Evolutionary conservation across 208 protist species (phyloP), one percentile per base, ranked within the genome.

Genomic region (Acanthamoeba triangularis): DNA sequence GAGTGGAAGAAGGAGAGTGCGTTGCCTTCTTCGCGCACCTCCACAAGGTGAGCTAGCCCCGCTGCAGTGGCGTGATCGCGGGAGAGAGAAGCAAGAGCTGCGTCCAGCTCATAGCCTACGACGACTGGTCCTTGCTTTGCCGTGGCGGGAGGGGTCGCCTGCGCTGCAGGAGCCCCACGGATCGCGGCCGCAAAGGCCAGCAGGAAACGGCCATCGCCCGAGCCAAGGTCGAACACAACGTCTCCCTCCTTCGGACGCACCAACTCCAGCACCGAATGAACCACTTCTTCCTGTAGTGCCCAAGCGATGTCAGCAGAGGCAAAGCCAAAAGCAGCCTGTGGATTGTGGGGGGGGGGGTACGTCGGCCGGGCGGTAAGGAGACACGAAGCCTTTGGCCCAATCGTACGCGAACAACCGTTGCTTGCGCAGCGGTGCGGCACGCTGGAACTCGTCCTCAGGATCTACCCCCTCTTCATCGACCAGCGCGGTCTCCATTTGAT

Each of bases 1-100:
- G 33, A 16, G n/a, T 2, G 2, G 61, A 30, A 30, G 28, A 18
- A 67, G 3, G 61, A 20, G 10, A 2, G 52, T 20, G 52, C 65
- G 23, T 74, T 78, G 69, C 69, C 69, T 78, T 78, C 69, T 78
- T 78, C 69, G 14, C 69, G 69, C n/a, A 78, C 69, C 69, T 78
- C 69, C 14, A 78, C 33, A 23, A 78, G 69, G n/a, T 37, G 69
- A 47, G 30, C 18, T 10, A 78, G 69, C 35, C 37, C 37, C 14
- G 69, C 69, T 23, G 14, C 69, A 41, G n/a, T 20, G 13, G 37
- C 69, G 33, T 44, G 69, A 44, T 18, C n/a, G n/a, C 69, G n/a
- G 11, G 69, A 78, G 69, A 78, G 69, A 10, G 69, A 1, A 0
- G 69, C 69, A 20, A 78, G 37, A 49, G 30, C 18, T 0, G 69